Percentiles rank a stretch among this genome's conserved stretches.
These are phyloP conservation scores for Ophiocordyceps robertsii DNA, from an alignment of 2,329 filamentous ascomycete species.

Conservation along the genomic window DNA sequence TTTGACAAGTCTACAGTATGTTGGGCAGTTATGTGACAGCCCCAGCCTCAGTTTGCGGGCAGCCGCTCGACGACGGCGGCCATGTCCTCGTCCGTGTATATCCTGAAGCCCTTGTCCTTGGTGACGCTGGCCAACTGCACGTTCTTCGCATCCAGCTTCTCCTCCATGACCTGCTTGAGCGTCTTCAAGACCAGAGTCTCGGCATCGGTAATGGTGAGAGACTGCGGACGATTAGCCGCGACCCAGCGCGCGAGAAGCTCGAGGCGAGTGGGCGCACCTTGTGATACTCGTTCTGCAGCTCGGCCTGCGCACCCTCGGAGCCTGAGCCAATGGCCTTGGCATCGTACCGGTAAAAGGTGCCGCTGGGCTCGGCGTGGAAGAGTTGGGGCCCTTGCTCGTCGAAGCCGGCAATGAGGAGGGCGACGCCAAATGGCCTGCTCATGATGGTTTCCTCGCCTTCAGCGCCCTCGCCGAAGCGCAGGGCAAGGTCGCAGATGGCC, in stretches of 20 bases:
- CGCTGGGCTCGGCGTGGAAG: conserved; percentile 95
- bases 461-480: conserved; percentile 93
- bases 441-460: conserved; percentile 98
- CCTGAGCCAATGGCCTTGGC: conserved; percentile 97
- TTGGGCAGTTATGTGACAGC: background rate
- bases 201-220: conserved; percentile 80
- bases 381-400: conserved; percentile 94
- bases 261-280: conserved; percentile 40
- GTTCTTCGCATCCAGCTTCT: conserved; percentile 98
- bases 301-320: conserved; percentile 92
- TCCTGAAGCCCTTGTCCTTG: conserved; percentile 94
- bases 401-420: conserved; percentile 88
- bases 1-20: background rate
- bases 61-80: conserved; percentile 77
- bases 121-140: conserved; percentile 97
- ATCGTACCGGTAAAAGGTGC: conserved; percentile 98
- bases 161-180: conserved; percentile 99
- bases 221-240: conserved; percentile 29
- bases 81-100: conserved; percentile 98
- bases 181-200: conserved; percentile 96
- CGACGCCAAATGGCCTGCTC: conserved; percentile 93
- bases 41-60: conserved; percentile 42
- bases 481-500: conserved; percentile 91
- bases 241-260: background rate
- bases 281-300: conserved; percentile 98